phyloP scores from a whole-genome alignment of 2,329 filamentous ascomycete genomes.

The Colletotrichum falcatum region DNA sequence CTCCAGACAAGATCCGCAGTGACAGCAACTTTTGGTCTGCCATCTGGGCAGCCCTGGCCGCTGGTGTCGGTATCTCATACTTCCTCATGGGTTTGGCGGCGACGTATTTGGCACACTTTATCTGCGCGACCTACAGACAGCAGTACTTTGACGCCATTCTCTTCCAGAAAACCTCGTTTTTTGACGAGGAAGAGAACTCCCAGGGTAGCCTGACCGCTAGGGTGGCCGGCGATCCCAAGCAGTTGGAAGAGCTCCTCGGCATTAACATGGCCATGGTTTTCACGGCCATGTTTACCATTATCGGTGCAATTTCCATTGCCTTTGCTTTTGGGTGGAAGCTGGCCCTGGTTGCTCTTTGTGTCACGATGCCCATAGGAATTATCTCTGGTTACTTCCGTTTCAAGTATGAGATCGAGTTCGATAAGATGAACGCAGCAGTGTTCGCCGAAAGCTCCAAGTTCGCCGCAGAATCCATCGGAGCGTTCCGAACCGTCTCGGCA shows the following conservation, averaged over 20 bases:
- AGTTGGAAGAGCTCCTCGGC: constrained; percentile 72
- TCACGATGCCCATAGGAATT: constrained; percentile 65
- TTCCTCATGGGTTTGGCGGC: constrained; percentile 60
- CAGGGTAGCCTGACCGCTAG: constrained; percentile 70
- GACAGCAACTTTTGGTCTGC: constrained; percentile 71
- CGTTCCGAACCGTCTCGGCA: constrained; percentile 78
- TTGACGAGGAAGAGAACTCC: constrained; percentile 70
- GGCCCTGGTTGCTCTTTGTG: constrained; percentile 73
- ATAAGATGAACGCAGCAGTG: constrained; percentile 74
- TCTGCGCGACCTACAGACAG: constrained; percentile 67
- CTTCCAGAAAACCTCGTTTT: constrained; percentile 69
- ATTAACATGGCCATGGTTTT: constrained; percentile 72
- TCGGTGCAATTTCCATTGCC: constrained; percentile 73
- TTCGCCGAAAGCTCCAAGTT: constrained; percentile 81
- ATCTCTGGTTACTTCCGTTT: constrained; percentile 63
- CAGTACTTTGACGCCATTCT: constrained; percentile 73
- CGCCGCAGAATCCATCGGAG: constrained; percentile 78
- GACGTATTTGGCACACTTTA: constrained; percentile 59
- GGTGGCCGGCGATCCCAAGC: constrained; percentile 67
- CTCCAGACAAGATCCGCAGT: constrained; percentile 50
- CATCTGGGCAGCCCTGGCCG: constrained; percentile 73
- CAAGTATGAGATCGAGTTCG: constrained; percentile 73
- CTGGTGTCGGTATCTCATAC: constrained; percentile 65
- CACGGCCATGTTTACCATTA: constrained; percentile 73
- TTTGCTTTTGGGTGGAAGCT: constrained; percentile 84